These are phyloP conservation scores for Fusarium pseudoanthophilum DNA, from an alignment of 2,329 filamentous ascomycete genomes.

Conservation along the genomic window DNA sequence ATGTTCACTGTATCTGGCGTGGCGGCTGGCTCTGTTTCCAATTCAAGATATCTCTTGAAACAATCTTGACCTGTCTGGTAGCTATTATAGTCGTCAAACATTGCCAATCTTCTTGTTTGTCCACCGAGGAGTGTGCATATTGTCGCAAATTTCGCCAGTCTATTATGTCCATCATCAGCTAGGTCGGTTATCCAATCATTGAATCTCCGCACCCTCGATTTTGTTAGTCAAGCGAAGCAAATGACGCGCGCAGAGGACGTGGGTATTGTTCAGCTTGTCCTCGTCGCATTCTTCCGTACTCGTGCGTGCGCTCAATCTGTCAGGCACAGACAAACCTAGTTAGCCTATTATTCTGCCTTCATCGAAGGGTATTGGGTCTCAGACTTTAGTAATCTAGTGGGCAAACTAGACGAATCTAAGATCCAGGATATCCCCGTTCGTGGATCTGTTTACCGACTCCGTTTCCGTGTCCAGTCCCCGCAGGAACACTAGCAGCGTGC, in stretches of 20 bases:
- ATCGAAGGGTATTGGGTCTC: conserved; percentile 3
- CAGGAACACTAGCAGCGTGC: conserved; percentile 21
- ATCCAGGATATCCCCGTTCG: conserved; percentile 8
- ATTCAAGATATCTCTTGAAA: conserved; percentile 29
- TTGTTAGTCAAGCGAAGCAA: conserved; percentile 17
- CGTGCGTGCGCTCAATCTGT: background rate
- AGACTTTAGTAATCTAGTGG: background rate
- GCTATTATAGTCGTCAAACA: conserved; percentile 4
- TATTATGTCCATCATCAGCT: conserved; percentile 8
- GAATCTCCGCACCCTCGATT: conserved; percentile 28
- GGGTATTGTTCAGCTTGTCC: conserved; percentile 1
- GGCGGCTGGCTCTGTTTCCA: conserved; percentile 19
- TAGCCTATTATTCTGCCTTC: background rate
- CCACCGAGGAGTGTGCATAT: conserved; percentile 34
- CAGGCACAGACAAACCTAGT: background rate
- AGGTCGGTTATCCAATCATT: conserved; percentile 11
- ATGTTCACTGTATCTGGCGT: conserved; percentile 1
- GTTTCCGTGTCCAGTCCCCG: conserved; percentile 8
- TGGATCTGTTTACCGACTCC: conserved; percentile 27
- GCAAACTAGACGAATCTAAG: conserved; percentile 1
- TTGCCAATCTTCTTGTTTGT: conserved; percentile 3
- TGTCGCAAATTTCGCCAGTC: background rate
- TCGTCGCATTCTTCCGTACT: background rate
- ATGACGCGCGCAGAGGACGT: conserved; percentile 16
- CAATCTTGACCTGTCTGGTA: conserved; percentile 1